Conservation (phyloP, 495 filamentous ascomycete genomes). For the Thermothielavioides terrestris region DNA sequence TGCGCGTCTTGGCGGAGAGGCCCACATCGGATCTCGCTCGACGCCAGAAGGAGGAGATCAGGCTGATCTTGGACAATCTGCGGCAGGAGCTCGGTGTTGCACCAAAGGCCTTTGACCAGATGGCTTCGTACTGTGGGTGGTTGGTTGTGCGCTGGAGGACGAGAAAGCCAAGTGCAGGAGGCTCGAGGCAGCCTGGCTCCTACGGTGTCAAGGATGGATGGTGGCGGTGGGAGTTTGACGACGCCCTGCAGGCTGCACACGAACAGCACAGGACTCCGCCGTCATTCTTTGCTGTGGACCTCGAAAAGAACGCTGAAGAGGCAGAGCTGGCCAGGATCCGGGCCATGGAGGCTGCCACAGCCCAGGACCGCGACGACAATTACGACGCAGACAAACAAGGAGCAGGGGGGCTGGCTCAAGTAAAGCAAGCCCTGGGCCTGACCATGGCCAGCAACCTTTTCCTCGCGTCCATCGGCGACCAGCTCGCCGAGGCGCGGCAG, state of each 20-base stretch:
- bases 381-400: neutral
- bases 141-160: neutral
- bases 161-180: no score
- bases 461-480: conserved; percentile 1
- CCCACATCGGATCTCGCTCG: neutral
- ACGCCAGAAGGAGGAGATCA: neutral
- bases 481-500: neutral
- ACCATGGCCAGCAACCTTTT: neutral
- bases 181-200: no score
- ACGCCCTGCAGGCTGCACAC: neutral
- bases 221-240: conserved; percentile 6
- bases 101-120: neutral
- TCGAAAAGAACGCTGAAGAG: neutral
- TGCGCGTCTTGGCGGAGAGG: neutral
- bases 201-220: neutral
- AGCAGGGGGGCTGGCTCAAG: neutral
- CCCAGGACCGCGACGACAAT: neutral
- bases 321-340: neutral
- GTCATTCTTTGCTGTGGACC: neutral
- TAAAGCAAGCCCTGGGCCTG: neutral
- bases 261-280: neutral
- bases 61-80: neutral
- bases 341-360: neutral
- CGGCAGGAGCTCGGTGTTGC: neutral
- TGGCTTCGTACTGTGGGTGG: neutral